Base-by-base conservation (phyloP, 2,329 filamentous ascomycete genomes). In the Neofusicoccum kwambonambiense region DNA sequence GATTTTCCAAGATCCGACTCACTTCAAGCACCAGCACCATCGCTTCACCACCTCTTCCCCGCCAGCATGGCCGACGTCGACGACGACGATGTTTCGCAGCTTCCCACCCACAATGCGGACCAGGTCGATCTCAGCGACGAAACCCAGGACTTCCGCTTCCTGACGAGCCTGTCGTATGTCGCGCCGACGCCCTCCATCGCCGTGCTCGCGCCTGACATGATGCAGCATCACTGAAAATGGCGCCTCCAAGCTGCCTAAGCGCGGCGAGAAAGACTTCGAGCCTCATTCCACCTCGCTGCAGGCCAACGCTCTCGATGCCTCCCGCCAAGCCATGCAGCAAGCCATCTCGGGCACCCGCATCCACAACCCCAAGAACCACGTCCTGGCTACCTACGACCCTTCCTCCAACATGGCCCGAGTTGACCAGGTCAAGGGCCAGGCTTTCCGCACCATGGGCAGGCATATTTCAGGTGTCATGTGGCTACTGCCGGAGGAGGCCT, bases 251-350 rank as follows among this genome's bases (percentile, higher is more conserved):
- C 85, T 93, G 11, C 92, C 96, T 41, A 93, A 94, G 69, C 92
- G 93, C 68, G 95, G 95, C 67, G 93, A 96, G 76, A 99, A 99
- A 78, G 95, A 99, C 80, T 99, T 97, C 76, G 95, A 98, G 79
- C 89, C 91, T 34, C 93, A 98, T 78, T 91, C 91, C 54, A 98
- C 95, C 2, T 86, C 87, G 37, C 87, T 91, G 37, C 95, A 99
- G 78, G 87, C 89, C 69, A 84, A 86, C 64, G 86, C 89, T 8
- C 87, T 99, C 60, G 90, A 92, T 72, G 86, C 90, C 52, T 96
- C 92, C 67, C 88, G 94, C 63, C 84, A 86, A 70, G 94, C 93
- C 19, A 95, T 99, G 90, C 91, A 96, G 77, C 89, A 92, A 70
- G 93, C 94, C 2, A 84, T 98, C 64, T 85, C 87, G 60, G 90